Evolutionary conservation across 2,329 filamentous ascomycete genomes (phyloP).

Genomic region (Pseudocercospora eumusae): DNA sequence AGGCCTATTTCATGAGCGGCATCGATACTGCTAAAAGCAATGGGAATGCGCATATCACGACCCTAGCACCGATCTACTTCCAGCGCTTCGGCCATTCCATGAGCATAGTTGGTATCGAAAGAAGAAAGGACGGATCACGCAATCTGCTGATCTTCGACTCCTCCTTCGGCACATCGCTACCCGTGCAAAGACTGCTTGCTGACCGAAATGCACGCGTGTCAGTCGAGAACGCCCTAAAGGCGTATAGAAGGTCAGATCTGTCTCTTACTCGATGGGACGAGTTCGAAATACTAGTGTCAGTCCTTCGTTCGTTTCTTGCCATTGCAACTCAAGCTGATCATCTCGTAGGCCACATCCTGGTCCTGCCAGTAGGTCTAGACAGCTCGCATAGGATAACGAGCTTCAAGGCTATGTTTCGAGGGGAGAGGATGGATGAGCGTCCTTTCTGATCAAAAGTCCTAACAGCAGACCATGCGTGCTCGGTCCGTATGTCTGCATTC

Average conservation of each 20-base stretch:
- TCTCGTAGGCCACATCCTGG: slow-evolving; percentile 33
- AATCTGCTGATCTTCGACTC: slow-evolving; percentile 88
- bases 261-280: slow-evolving; percentile 71
- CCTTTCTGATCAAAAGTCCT: neutral
- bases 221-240: slow-evolving; percentile 60
- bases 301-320: slow-evolving; percentile 36
- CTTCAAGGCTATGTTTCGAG: neutral
- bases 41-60: slow-evolving; percentile 69
- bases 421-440: neutral
- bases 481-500: neutral
- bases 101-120: slow-evolving; percentile 84
- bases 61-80: slow-evolving; percentile 81
- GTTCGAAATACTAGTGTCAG: slow-evolving; percentile 62
- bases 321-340: slow-evolving; percentile 18
- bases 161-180: slow-evolving; percentile 69
- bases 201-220: slow-evolving; percentile 42
- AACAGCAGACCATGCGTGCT: neutral
- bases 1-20: slow-evolving; percentile 69
- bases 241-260: slow-evolving; percentile 69
- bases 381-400: neutral
- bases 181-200: slow-evolving; percentile 62
- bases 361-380: slow-evolving; percentile 30
- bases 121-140: slow-evolving; percentile 60
- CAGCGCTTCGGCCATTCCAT: slow-evolving; percentile 89
- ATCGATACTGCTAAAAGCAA: slow-evolving; percentile 50